phyloP scores from a whole-genome alignment of 1,284 basidiomycete species.

The Hortiboletus rubellus region DNA sequence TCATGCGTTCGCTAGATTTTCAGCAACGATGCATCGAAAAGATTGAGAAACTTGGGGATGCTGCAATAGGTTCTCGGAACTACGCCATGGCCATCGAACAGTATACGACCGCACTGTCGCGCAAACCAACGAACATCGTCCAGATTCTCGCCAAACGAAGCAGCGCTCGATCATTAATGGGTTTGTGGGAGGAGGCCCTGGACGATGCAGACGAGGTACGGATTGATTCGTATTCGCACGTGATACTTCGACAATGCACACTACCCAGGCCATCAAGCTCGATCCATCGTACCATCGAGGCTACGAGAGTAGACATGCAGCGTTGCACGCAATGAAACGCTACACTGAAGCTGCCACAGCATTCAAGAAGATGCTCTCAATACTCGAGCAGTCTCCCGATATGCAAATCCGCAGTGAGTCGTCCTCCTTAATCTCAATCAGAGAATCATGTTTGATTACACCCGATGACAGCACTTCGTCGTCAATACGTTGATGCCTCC shows the following conservation, averaged over 20 bases:
- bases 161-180: neutral
- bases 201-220: conserved; percentile 3
- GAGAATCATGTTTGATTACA: too few relatives aligned
- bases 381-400: neutral
- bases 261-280: neutral
- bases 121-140: neutral
- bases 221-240: neutral
- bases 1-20: neutral
- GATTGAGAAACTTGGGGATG: neutral
- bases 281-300: neutral
- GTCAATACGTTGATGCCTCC: neutral
- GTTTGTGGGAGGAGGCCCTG: neutral
- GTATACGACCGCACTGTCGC: neutral
- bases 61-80: neutral
- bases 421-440: too few relatives aligned
- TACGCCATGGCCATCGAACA: neutral
- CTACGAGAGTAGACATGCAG: neutral
- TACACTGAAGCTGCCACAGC: neutral
- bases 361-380: neutral
- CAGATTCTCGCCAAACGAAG: neutral
- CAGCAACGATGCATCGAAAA: neutral
- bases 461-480: neutral
- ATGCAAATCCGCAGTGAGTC: neutral
- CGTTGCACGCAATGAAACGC: neutral
- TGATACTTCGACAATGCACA: neutral